These are phyloP conservation scores for Clavariopsis aquatica DNA, from an alignment of 495 filamentous ascomycete genomes.

Conservation along the genomic window DNA sequence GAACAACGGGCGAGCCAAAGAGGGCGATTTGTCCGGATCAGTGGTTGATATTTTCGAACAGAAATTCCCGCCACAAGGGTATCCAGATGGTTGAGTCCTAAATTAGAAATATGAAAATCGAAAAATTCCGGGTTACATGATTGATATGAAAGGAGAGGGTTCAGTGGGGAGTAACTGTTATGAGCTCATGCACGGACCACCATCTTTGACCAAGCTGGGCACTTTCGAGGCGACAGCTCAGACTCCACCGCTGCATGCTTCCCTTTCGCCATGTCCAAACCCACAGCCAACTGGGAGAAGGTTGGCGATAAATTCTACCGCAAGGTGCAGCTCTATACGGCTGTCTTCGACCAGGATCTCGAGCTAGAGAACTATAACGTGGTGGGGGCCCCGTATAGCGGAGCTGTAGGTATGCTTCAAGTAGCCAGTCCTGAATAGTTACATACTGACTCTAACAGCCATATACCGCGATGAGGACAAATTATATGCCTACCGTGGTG, in stretches of 20 bases:
- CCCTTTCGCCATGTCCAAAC: conserved; percentile 51
- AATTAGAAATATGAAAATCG: too few relatives aligned
- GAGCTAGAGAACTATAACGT: conserved; percentile 95
- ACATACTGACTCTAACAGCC: conserved; percentile 53
- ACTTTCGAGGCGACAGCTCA: background rate
- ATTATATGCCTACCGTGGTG: conserved; percentile 71
- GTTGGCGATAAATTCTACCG: conserved; percentile 92
- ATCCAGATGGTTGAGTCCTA: too few relatives aligned
- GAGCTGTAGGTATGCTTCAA: conserved; percentile 73
- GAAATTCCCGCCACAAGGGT: too few relatives aligned
- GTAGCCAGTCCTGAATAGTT: background rate
- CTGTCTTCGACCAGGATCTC: conserved; percentile 84
- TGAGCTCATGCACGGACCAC: background rate
- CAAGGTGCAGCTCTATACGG: conserved; percentile 87
- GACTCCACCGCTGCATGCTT: background rate
- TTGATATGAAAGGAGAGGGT: too few relatives aligned
- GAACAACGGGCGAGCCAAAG: too few relatives aligned
- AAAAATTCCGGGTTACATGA: too few relatives aligned
- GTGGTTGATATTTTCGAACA: too few relatives aligned
- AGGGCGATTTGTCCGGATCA: too few relatives aligned
- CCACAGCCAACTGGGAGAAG: conserved; percentile 90
- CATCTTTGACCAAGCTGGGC: background rate
- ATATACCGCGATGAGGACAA: conserved; percentile 86
- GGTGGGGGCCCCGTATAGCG: conserved; percentile 89
- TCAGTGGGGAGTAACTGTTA: too few relatives aligned